phyloP scores from a whole-genome alignment of 1,284 basidiomycete species.

The Caloboletus inedulis region DNA sequence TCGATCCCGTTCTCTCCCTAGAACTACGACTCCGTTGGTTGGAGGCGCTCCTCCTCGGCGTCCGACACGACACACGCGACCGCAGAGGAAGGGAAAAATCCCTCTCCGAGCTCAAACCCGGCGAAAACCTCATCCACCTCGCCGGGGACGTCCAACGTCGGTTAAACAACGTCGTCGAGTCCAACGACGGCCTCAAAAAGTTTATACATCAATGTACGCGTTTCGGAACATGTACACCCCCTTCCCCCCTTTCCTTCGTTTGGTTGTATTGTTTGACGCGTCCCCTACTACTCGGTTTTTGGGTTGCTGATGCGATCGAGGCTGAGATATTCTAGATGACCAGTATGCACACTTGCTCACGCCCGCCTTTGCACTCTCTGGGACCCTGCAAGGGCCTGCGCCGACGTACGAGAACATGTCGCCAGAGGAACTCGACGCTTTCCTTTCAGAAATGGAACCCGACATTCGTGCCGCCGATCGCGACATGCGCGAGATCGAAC shows the following conservation, averaged over 20 bases:
- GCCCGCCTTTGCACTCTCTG: constrained; percentile 69
- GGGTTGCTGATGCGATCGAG: not conserved
- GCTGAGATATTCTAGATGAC: constrained; percentile 49
- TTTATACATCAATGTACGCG: constrained; percentile 69
- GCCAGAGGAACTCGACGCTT: constrained; percentile 61
- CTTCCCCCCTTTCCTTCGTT: not conserved
- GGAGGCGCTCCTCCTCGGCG: constrained; percentile 68
- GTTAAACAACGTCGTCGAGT: constrained; percentile 53
- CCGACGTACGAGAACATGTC: constrained; percentile 64
- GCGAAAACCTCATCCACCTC: constrained; percentile 54
- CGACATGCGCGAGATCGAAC: constrained; percentile 72
- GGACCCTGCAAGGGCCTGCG: constrained; percentile 43
- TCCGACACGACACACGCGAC: constrained; percentile 44
- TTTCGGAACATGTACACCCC: not conserved
- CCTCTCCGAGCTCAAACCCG: constrained; percentile 37
- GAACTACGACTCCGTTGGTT: constrained; percentile 73
- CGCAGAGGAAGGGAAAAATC: constrained; percentile 31
- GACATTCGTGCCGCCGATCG: constrained; percentile 77
- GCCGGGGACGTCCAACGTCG: constrained; percentile 59
- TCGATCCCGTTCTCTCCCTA: constrained; percentile 63
- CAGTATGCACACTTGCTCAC: constrained; percentile 69
- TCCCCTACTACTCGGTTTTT: not conserved
- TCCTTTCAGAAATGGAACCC: constrained; percentile 72
- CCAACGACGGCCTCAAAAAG: constrained; percentile 65
- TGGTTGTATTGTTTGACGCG: not conserved